Base-by-base conservation (phyloP, 768 basidiomycete species). In the Kwoniella botswanensis region DNA sequence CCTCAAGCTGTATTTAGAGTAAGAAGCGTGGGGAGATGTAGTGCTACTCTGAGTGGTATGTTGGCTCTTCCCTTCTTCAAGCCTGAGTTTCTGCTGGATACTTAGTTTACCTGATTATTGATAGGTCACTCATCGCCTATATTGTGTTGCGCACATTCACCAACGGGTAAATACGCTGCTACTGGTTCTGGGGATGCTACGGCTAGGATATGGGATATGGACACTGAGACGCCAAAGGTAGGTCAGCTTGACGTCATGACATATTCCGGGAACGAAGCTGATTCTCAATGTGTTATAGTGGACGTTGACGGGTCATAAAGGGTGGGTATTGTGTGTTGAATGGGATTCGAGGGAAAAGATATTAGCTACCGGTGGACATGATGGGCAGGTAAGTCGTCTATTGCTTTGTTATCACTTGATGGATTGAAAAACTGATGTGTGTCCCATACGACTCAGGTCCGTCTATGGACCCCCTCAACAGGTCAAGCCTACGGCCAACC, bases 1-100 rank as follows among this genome's bases (percentile, higher is more conserved):
- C 96, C 96, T 10, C 95, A 99, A 83, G 93, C 94, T 56, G 92
- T 98, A 4, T 99, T 97, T 85, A 89, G 90, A 69, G 95, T 99
- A 29, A 87, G 95, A 74, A 93, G 93, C 24, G 94, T 97, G 12
- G 94, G 94, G 41, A 86, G 97, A 76, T 99, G 96, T 82, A 96
- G 93, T 18, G 92, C 93, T 3, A 96, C 94, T 10, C 86, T 98
- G 41, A 91, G 91, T 70, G 94, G 93, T 90, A 77, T 67, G 86
- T 83, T 42, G 18, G 54, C 62, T 41, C 41, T 63, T 22, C 44
- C 42, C 35, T 41, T 43, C 26, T 65, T 18, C 11, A 15, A n/a
- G 2, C 57, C 26, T 29, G 24, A 15, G 13, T 26, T 17, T 29
- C 12, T 15, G 57, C 13, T 12, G 57, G 13, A 17, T 13, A 59